Evolutionary conservation across 495 filamentous ascomycete genomes (phyloP).

Genomic region (Penicillium herquei): DNA sequence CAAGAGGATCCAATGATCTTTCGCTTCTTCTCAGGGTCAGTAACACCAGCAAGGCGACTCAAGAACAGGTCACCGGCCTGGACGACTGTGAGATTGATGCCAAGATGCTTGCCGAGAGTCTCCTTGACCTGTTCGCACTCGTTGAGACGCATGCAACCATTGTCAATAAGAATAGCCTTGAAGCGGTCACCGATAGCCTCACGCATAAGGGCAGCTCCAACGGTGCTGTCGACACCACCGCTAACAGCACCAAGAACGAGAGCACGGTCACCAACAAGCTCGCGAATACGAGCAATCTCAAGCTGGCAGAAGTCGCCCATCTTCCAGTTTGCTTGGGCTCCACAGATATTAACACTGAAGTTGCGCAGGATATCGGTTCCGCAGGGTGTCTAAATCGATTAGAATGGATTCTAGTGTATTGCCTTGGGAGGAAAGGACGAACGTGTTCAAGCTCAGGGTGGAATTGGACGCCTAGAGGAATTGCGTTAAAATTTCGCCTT

Average conservation of each 20-base stretch:
- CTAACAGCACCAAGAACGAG: slow-evolving; percentile 40
- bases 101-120: slow-evolving; percentile 70
- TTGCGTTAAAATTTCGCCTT: slow-evolving; percentile 9
- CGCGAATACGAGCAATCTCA: slow-evolving; percentile 23
- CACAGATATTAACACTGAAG: slow-evolving; percentile 25
- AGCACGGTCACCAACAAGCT: slow-evolving; percentile 18
- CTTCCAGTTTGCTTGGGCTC: slow-evolving; percentile 19
- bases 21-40: slow-evolving; percentile 86
- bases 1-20: slow-evolving; percentile 74
- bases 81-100: slow-evolving; percentile 87
- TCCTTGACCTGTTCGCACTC: slow-evolving; percentile 79
- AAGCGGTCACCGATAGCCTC: slow-evolving; percentile 83
- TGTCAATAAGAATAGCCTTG: slow-evolving; percentile 86
- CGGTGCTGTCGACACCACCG: slow-evolving; percentile 92
- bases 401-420: slow-evolving; percentile 3
- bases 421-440: slow-evolving; percentile 1
- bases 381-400: slow-evolving; percentile 20
- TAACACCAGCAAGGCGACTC: slow-evolving; percentile 66
- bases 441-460: slow-evolving; percentile 26
- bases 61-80: slow-evolving; percentile 79
- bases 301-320: slow-evolving; percentile 20
- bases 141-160: slow-evolving; percentile 81
- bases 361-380: slow-evolving; percentile 21
- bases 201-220: slow-evolving; percentile 79
- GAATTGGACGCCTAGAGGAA: slow-evolving; percentile 21